These are phyloP conservation scores for Trichodelitschia bisporula DNA, from an alignment of 495 filamentous ascomycete genomes.

Conservation along the genomic window DNA sequence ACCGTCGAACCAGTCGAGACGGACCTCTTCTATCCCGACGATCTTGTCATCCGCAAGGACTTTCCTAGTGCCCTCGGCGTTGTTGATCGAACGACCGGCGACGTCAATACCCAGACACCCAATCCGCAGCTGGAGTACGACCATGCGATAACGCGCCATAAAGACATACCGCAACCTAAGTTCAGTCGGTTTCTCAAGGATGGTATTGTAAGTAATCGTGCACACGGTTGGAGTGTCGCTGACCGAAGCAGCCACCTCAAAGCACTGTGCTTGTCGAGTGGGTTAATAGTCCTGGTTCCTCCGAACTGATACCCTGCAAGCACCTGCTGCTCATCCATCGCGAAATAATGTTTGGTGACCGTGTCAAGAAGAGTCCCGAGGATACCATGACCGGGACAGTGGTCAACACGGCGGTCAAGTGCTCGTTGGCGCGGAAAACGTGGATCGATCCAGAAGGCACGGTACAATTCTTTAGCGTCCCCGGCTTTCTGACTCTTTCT, in stretches of 20 bases:
- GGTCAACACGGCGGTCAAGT: constrained; percentile 11
- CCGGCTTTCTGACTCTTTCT: too few relatives aligned
- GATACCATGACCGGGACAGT: constrained; percentile 19
- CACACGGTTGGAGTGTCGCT: too few relatives aligned
- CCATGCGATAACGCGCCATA: constrained; percentile 7
- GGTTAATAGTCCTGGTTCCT: constrained; percentile 5
- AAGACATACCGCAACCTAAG: constrained; percentile 1
- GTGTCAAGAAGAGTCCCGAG: constrained; percentile 14
- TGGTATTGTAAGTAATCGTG: too few relatives aligned
- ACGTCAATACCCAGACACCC: constrained; percentile 15
- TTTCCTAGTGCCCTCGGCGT: too few relatives aligned
- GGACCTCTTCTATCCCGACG: too few relatives aligned
- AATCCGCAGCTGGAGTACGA: constrained; percentile 10
- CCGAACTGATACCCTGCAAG: constrained; percentile 11
- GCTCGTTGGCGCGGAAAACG: constrained; percentile 7
- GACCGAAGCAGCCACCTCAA: constrained; percentile 14
- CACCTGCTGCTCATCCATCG: constrained; percentile 15
- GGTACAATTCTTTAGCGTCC: too few relatives aligned
- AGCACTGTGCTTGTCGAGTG: constrained; percentile 15
- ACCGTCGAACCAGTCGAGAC: too few relatives aligned
- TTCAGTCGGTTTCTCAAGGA: constrained; percentile 8
- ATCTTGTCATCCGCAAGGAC: too few relatives aligned
- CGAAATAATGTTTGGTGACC: constrained; percentile 15
- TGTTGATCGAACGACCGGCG: constrained; percentile 13
- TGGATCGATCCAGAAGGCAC: neutral